Evolutionary conservation across 1,284 basidiomycete genomes (phyloP).

Genomic region (Trametes sp.): DNA sequence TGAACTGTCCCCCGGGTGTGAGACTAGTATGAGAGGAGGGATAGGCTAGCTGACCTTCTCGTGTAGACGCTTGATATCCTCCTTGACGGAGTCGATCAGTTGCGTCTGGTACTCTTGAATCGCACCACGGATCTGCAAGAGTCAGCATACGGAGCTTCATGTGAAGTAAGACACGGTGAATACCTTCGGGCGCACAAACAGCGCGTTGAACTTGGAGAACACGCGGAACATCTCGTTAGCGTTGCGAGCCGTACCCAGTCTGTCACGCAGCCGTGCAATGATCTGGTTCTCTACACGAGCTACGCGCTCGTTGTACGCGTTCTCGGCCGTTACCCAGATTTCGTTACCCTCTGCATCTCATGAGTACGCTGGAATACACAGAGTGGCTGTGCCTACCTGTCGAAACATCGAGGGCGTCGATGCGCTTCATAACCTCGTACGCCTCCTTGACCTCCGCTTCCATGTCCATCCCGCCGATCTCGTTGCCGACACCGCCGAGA

Average conservation of each 20-base stretch:
- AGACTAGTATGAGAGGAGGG: too few relatives aligned
- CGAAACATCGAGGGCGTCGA: constrained; percentile 95
- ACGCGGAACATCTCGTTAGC: constrained; percentile 99
- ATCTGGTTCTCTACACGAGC: constrained; percentile 98
- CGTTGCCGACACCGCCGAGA: constrained; percentile 72
- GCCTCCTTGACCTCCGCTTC: constrained; percentile 96
- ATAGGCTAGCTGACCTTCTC: constrained; percentile 71
- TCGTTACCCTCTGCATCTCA: constrained; percentile 85
- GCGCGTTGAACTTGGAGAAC: constrained; percentile 97
- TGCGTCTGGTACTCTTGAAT: constrained; percentile 99
- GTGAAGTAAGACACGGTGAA: not conserved
- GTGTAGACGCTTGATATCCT: constrained; percentile 95
- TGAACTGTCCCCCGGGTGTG: constrained; percentile 63
- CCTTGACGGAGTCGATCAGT: constrained; percentile 96
- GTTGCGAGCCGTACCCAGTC: constrained; percentile 94
- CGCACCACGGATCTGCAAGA: constrained; percentile 86
- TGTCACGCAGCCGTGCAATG: constrained; percentile 90
- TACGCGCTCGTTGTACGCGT: constrained; percentile 97
- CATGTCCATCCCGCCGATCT: constrained; percentile 91
- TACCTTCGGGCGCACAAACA: constrained; percentile 98
- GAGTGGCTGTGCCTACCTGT: constrained; percentile 68
- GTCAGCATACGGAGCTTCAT: too few relatives aligned
- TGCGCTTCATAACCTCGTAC: constrained; percentile 95
- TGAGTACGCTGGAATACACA: not conserved
- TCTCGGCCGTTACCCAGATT: constrained; percentile 97